These are phyloP conservation scores for Phytophthora hybrid DNA, from an alignment of 352 stramenopile species.

Conservation along the genomic window DNA sequence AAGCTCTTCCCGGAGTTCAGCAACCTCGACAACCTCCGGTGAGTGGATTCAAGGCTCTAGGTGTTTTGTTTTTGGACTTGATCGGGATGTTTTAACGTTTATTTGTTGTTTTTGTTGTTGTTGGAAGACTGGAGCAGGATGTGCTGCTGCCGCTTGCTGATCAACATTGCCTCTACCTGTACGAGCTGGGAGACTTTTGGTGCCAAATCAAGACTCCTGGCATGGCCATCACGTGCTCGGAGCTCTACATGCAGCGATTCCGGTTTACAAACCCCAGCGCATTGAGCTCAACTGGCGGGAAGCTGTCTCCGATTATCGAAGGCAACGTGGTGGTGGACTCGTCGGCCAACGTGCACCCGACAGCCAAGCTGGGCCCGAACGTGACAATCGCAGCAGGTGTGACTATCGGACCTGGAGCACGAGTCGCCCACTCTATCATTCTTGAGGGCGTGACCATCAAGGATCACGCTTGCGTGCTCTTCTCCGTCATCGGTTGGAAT, in stretches of 20 bases:
- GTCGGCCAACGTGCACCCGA: conserved; percentile 83
- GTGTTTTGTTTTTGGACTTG: not conserved
- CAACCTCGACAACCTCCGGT: conserved; percentile 88
- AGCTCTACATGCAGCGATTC: conserved; percentile 93
- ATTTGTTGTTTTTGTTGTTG: conserved; percentile 1
- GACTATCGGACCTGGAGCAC: conserved; percentile 81
- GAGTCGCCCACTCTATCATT: conserved; percentile 90
- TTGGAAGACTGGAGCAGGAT: conserved; percentile 82
- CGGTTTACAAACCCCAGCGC: conserved; percentile 90
- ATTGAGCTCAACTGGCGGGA: conserved; percentile 81
- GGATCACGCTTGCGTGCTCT: conserved; percentile 89
- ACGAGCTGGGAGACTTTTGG: conserved; percentile 90
- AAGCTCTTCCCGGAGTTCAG: conserved; percentile 90
- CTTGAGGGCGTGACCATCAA: conserved; percentile 90
- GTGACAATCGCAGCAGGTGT: conserved; percentile 88
- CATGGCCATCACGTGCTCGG: conserved; percentile 91
- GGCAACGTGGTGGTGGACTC: conserved; percentile 89
- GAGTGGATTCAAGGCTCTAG: conserved; percentile 5
- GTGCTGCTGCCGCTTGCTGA: conserved; percentile 83
- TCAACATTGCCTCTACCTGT: conserved; percentile 76
- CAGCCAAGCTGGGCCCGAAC: conserved; percentile 87
- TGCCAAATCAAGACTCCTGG: conserved; percentile 92
- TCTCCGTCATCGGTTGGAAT: conserved; percentile 91
- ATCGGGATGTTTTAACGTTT: not conserved
- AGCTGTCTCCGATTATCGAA: conserved; percentile 87